Percentiles rank a stretch among this genome's conserved stretches.
Evolutionary conservation across 495 filamentous ascomycete species (phyloP).

Genomic region (Hypomontagnella monticulosa): DNA sequence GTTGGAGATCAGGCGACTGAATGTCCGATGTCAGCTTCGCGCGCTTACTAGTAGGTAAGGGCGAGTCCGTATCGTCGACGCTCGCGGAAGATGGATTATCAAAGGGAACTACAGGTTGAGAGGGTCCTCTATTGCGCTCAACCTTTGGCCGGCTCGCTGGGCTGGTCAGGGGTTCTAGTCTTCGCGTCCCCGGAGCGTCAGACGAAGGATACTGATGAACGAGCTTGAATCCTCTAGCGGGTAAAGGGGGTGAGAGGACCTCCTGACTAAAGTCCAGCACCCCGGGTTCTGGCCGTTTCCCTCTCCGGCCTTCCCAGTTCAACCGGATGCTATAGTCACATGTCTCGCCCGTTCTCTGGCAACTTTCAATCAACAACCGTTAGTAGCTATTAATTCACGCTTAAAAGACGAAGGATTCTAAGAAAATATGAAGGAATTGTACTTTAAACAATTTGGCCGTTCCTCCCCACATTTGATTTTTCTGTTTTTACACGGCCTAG

Average conservation of each 20-base stretch:
- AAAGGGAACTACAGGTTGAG: constrained; percentile 28
- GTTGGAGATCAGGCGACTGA: constrained; percentile 33
- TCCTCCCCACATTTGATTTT: constrained; percentile 92
- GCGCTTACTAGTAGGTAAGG: constrained; percentile 40
- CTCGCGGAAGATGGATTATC: constrained; percentile 26
- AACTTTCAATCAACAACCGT: constrained; percentile 50
- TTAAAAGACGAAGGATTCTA: not conserved
- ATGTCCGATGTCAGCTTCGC: constrained; percentile 37
- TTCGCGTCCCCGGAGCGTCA: constrained; percentile 51
- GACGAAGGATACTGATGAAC: constrained; percentile 52
- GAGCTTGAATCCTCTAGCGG: constrained; percentile 55
- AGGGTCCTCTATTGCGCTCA: constrained; percentile 25
- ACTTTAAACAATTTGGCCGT: constrained; percentile 78
- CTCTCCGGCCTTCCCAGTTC: constrained; percentile 81
- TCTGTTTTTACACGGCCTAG: constrained; percentile 82
- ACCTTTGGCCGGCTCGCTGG: constrained; percentile 30
- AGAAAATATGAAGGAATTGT: constrained; percentile 27
- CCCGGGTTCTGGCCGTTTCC: constrained; percentile 55
- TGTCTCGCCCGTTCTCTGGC: constrained; percentile 75
- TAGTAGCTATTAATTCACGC: constrained; percentile 23
- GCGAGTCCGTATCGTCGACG: constrained; percentile 26
- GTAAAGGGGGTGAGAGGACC: constrained; percentile 52
- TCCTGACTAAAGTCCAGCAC: constrained; percentile 48
- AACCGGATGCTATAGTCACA: constrained; percentile 89
- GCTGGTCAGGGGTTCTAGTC: constrained; percentile 44